These are phyloP conservation scores for Saprolegnia diclina DNA, from an alignment of 352 stramenopile genomes.

Conservation along the genomic window DNA sequence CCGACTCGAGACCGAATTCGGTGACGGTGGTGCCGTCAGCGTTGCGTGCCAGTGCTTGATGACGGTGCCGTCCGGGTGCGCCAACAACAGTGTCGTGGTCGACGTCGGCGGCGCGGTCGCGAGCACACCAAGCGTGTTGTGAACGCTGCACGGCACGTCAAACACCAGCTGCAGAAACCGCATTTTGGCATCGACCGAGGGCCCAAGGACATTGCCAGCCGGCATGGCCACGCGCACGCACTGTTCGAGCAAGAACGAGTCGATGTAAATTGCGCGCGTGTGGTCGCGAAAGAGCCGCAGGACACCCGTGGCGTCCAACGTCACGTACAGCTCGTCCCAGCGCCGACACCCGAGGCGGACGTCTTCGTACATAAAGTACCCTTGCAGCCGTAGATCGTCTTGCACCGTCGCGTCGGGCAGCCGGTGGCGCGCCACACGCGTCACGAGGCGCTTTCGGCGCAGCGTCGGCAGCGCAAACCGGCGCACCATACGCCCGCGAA, in stretches of 20 bases:
- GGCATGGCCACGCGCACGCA: slow-evolving; percentile 5
- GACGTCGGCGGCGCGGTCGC: not conserved
- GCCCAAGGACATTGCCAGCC: not conserved
- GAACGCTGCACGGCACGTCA: not conserved
- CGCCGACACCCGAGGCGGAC: slow-evolving; percentile 16
- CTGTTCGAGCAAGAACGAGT: slow-evolving; percentile 17
- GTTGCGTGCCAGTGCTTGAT: slow-evolving; percentile 5
- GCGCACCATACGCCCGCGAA: slow-evolving; percentile 10
- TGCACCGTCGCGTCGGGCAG: not conserved
- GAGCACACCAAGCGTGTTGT: not conserved
- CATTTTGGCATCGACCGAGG: not conserved
- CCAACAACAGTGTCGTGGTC: not conserved
- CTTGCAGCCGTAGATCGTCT: not conserved
- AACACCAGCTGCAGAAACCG: not conserved
- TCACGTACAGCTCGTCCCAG: slow-evolving; percentile 16
- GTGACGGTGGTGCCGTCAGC: not conserved
- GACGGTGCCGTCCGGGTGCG: not conserved
- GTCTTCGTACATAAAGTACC: slow-evolving; percentile 22
- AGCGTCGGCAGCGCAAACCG: slow-evolving; percentile 4
- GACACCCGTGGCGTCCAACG: slow-evolving; percentile 6
- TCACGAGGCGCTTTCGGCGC: not conserved
- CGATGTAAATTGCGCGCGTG: slow-evolving; percentile 1
- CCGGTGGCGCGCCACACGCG: not conserved
- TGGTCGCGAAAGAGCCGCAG: slow-evolving; percentile 6
- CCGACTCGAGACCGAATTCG: not conserved